Evolutionary conservation across 1,284 basidiomycete genomes (phyloP).

Genomic region (Kalmanozyma brasiliensis): DNA sequence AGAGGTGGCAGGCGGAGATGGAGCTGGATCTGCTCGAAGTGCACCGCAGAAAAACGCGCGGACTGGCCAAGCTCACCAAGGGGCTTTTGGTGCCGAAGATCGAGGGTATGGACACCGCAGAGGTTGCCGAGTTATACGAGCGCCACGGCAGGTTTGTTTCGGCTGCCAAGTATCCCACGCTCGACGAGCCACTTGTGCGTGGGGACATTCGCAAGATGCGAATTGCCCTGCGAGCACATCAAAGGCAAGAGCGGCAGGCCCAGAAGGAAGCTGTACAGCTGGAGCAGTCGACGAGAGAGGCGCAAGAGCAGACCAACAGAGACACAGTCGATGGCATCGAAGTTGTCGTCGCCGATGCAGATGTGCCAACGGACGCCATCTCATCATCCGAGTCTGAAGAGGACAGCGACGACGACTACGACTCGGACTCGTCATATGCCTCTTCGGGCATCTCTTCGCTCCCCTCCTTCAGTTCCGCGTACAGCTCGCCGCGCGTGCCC

Average conservation of each 20-base stretch:
- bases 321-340: neutral
- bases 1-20: constrained; percentile 42
- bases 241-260: neutral
- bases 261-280: neutral
- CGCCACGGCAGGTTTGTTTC: constrained; percentile 26
- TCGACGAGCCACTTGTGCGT: constrained; percentile 26
- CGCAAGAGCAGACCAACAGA: neutral
- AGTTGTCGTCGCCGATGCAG: neutral
- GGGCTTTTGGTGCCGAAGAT: constrained; percentile 15
- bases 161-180: constrained; percentile 15
- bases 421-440: constrained; percentile 28
- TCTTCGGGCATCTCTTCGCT: constrained; percentile 39
- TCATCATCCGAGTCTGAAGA: constrained; percentile 13
- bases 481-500: constrained; percentile 24
- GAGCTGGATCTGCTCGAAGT: constrained; percentile 36
- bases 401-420: constrained; percentile 20
- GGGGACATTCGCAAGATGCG: constrained; percentile 34
- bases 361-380: neutral
- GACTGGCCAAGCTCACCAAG: constrained; percentile 18
- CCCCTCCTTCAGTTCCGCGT: constrained; percentile 43
- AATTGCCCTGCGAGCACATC: constrained; percentile 16
- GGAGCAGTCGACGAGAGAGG: neutral
- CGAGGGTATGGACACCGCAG: neutral
- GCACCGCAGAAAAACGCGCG: constrained; percentile 30
- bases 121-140: constrained; percentile 18